phyloP scores from a whole-genome alignment of 1,284 basidiomycete species.

The Inonotus hispidus region DNA sequence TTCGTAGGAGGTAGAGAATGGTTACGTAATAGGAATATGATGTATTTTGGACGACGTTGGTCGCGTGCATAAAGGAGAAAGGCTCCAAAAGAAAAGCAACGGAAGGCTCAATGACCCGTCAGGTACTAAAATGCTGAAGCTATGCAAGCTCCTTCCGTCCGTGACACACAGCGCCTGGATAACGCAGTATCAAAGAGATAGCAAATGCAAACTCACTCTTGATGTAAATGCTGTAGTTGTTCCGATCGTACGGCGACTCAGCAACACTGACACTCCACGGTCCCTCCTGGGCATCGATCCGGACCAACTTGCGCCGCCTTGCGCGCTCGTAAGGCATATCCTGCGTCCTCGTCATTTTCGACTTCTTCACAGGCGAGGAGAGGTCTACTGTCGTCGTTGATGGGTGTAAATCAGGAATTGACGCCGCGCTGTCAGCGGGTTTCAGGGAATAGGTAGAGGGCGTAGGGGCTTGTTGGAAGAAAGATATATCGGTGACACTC shows the following conservation, averaged over 20 bases:
- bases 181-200: background rate
- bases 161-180: background rate
- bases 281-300: slow-evolving; percentile 58
- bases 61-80: background rate
- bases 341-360: slow-evolving; percentile 10
- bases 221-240: slow-evolving; percentile 58
- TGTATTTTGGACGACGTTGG: background rate
- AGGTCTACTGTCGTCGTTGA: slow-evolving; percentile 16
- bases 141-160: background rate
- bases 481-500: slow-evolving; percentile 32
- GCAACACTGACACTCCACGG: slow-evolving; percentile 74
- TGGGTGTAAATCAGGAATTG: slow-evolving; percentile 32
- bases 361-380: slow-evolving; percentile 28
- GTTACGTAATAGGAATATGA: background rate
- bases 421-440: slow-evolving; percentile 25
- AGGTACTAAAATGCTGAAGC: background rate
- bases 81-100: background rate
- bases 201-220: slow-evolving; percentile 36
- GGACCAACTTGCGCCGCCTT: slow-evolving; percentile 36
- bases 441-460: slow-evolving; percentile 20
- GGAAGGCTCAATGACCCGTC: background rate
- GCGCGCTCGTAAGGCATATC: slow-evolving; percentile 25
- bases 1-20: background rate
- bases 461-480: slow-evolving; percentile 28
- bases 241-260: slow-evolving; percentile 55